These are phyloP conservation scores for Penicillium sp. DNA, from an alignment of 2,329 filamentous ascomycete genomes.

Conservation along the genomic window DNA sequence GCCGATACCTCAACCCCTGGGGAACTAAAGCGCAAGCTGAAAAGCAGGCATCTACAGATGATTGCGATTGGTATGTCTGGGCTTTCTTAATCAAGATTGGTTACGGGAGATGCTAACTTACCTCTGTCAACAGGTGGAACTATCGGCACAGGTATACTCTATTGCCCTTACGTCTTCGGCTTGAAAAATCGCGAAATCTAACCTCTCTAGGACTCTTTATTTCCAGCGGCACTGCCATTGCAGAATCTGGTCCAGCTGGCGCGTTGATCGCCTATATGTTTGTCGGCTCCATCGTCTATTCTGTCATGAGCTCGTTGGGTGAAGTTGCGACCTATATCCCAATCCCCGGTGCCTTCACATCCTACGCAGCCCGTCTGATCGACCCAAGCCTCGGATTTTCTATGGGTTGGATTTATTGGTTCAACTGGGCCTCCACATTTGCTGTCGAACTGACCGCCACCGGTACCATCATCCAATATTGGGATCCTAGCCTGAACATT, in stretches of 20 bases:
- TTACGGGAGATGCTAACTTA: constrained; percentile 7
- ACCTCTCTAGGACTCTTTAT: constrained; percentile 61
- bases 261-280: constrained; percentile 67
- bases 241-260: constrained; percentile 62
- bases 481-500: constrained; percentile 61
- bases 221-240: constrained; percentile 62
- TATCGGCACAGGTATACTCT: constrained; percentile 24
- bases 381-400: constrained; percentile 70
- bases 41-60: constrained; percentile 27
- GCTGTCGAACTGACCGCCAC: constrained; percentile 71
- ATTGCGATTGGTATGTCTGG: constrained; percentile 23
- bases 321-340: constrained; percentile 77
- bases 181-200: constrained; percentile 1
- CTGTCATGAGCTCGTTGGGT: constrained; percentile 64
- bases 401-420: constrained; percentile 82
- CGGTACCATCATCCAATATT: constrained; percentile 73
- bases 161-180: not conserved
- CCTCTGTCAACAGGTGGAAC: constrained; percentile 16
- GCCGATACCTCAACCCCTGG: constrained; percentile 9
- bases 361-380: constrained; percentile 72
- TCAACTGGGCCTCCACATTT: constrained; percentile 70
- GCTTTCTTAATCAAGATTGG: not conserved
- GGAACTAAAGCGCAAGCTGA: constrained; percentile 24
- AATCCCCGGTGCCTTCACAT: constrained; percentile 71
- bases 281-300: constrained; percentile 69